Base-by-base conservation (phyloP, 805 yeast genomes). In the Alloascoidea africana region DNA sequence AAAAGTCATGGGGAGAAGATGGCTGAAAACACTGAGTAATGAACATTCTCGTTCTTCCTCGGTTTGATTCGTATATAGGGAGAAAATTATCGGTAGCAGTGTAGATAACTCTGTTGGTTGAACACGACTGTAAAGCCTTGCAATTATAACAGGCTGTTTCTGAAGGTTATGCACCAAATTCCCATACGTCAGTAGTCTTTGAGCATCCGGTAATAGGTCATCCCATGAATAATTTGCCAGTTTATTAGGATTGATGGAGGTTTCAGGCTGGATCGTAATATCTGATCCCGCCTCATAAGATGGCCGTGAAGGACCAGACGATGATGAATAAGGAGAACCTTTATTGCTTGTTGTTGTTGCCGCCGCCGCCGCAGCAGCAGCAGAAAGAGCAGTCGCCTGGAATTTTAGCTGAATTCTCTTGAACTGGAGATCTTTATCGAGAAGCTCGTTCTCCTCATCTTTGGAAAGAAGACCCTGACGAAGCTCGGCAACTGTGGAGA, bases 191-290 rank as follows among this genome's bases (percentile, higher is more conserved):
- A 23, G n/a, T n/a, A 23, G 8, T 23, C n/a, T 23, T 8, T 23
- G 30, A 23, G 30, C 13, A 23, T 23, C 30, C 8, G 30, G 30
- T 8, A 23, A n/a, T 23, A 23, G 30, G n/a, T 23, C n/a, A 23
- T 23, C 30, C 30, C 30, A 23, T 23, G 30, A 23, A n/a, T 23
- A 23, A n/a, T 23, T 23, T 23, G 30, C 30, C 30, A 23, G 30
- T 23, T 23, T 23, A n/a, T 23, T 23, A n/a, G 30, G 30, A n/a
- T 23, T 23, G n/a, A 23, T n/a, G n/a, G 30, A 23, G 30, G 30
- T n/a, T n/a, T n/a, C n/a, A n/a, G n/a, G n/a, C n/a, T n/a, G n/a
- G n/a, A n/a, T n/a, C n/a, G n/a, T n/a, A n/a, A n/a, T n/a, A n/a
- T n/a, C n/a, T n/a, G n/a, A n/a, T n/a, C n/a, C n/a, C n/a, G n/a